Evolutionary conservation across 805 yeast genomes (phyloP), one percentile per base, ranked within the genome.

Genomic region (Millerago galiae): DNA sequence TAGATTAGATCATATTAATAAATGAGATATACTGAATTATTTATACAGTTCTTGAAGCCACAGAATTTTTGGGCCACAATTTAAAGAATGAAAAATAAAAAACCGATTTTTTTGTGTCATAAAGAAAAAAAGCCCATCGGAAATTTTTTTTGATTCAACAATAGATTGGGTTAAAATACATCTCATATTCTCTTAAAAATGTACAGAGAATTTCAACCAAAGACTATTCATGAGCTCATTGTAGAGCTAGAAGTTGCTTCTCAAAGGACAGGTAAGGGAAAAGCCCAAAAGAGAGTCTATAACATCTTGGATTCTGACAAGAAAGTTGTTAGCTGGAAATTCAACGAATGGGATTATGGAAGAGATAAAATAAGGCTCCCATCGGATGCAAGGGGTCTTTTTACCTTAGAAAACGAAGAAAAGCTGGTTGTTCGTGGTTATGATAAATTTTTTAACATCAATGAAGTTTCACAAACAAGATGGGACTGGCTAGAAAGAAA

Each of bases 361-460:
- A 74, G 71, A 41, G 65, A 67, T 9, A 72, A 72, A 38, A 65
- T 77, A 5, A 45, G 44, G 1, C 65, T 91, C 8, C 96, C 96
- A 0, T 70, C 78, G 5, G 65, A 78, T 40, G 95, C 97, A 0
- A 71, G 99, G 42, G 99, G 99, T 0, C 60, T 91, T 13, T 91
- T 91, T 60, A 83, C 77, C 0, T 36, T 65, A 5, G 65, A 38
- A 21, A 44, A 40, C 4, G 34, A 63, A 13, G 50, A 52, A 1
- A 63, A 64, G 7, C 83, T 93, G 17, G 79, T 78, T 2, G 79
- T 81, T 2, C 68, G 99, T 51, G 99, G 99, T 0, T 93, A 93
- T 59, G 93, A 93, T 62, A 93, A 93, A 63, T 93, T 93, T 62
- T 93, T 88, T 73, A 91, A 85, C 56, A 67, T 88, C 4, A 75